Percentiles rank a stretch among this genome's conserved stretches.
phyloP scores from a whole-genome alignment of 2,329 filamentous ascomycete genomes.

The Achaetomium macrosporum region DNA sequence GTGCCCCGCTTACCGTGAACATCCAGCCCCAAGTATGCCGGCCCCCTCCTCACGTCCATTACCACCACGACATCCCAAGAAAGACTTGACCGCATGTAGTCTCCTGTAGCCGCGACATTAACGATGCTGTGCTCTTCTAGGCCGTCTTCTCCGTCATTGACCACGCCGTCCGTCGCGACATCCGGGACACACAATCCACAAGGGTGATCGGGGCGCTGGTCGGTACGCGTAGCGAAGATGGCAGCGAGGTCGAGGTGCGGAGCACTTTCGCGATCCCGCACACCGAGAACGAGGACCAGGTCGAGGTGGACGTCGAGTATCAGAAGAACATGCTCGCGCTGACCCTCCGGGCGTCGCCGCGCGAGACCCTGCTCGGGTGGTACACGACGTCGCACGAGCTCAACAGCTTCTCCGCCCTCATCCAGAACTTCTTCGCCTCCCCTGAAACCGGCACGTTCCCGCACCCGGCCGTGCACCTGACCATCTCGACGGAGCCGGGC shows the following conservation, averaged over 20 bases:
- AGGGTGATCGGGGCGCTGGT: conserved; percentile 96
- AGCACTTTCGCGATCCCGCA: conserved; percentile 97
- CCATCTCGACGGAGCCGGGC: conserved; percentile 83
- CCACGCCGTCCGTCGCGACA: conserved; percentile 85
- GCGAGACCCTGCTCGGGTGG: conserved; percentile 93
- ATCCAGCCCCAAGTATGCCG: conserved; percentile 84
- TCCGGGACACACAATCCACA: conserved; percentile 70
- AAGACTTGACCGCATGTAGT: neutral
- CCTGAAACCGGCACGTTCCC: conserved; percentile 96
- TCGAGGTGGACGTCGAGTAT: conserved; percentile 99
- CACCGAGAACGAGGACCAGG: conserved; percentile 96
- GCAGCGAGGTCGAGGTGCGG: conserved; percentile 90
- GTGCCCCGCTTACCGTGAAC: conserved; percentile 86
- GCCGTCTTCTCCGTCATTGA: conserved; percentile 76
- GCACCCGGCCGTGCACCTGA: conserved; percentile 95
- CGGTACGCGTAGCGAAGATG: conserved; percentile 90
- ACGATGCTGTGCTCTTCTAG: conserved; percentile 31
- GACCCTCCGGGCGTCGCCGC: conserved; percentile 88
- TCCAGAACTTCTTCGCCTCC: conserved; percentile 98
- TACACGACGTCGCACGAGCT: conserved; percentile 96
- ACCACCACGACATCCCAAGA: neutral
- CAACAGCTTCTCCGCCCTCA: conserved; percentile 96
- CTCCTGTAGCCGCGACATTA: neutral
- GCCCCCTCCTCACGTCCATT: conserved; percentile 8
- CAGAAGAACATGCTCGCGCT: conserved; percentile 98